A percentile compares a stretch with the other conserved stretches of the same genome.
phyloP scores from a whole-genome alignment of 257 asterid genomes.

The Solanum virginianum region DNA sequence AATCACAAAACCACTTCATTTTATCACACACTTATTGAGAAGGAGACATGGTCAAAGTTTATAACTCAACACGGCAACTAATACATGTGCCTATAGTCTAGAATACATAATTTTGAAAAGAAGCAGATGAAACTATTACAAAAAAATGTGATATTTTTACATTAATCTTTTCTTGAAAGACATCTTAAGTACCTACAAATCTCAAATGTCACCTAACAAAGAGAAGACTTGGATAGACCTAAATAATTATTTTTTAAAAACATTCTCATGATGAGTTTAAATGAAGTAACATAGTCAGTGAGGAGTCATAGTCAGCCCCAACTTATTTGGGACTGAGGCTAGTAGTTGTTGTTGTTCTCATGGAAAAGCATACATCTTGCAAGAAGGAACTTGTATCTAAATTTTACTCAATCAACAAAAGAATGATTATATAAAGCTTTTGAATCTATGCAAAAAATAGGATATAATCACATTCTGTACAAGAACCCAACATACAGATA shows the following conservation, averaged over 20 bases:
- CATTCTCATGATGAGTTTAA: not conserved
- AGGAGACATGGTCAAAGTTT: not conserved
- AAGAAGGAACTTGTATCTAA: not conserved
- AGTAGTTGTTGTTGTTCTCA: not conserved
- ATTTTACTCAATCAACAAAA: not conserved
- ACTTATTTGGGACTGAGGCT: not conserved
- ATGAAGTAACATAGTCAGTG: not conserved
- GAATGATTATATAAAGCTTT: not conserved
- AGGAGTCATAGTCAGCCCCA: not conserved
- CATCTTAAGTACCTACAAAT: not conserved
- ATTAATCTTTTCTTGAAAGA: not conserved
- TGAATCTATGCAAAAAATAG: not conserved
- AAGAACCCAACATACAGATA: not conserved
- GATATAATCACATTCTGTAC: not conserved
- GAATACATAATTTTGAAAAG: not conserved
- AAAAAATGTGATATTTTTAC: not conserved
- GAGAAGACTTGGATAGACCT: not conserved
- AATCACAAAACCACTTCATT: not conserved
- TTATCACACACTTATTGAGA: not conserved
- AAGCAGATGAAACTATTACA: not conserved
- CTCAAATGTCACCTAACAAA: not conserved
- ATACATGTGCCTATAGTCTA: not conserved
- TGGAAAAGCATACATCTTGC: not conserved
- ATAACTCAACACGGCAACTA: not conserved
- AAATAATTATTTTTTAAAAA: not conserved